These are phyloP conservation scores for Zea mays DNA, from an alignment of 176 grass and related monocot genomes.

Conservation along the genomic window DNA sequence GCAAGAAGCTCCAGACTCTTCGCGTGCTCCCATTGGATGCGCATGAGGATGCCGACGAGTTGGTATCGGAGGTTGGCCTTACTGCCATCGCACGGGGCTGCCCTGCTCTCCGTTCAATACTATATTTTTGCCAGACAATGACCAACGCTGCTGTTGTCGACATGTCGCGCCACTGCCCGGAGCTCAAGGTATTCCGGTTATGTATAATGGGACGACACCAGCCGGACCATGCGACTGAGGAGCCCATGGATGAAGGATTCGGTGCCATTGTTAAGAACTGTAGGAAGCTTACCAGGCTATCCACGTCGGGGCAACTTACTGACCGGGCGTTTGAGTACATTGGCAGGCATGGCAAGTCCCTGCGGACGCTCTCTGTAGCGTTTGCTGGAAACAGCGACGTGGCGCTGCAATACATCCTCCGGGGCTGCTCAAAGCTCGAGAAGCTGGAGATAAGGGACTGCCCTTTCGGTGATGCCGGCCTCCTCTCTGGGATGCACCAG, in stretches of 20 bases:
- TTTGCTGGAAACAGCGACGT: constrained; percentile 79
- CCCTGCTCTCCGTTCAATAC: constrained; percentile 59
- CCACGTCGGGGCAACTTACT: constrained; percentile 81
- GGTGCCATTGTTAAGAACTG: constrained; percentile 87
- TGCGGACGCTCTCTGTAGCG: constrained; percentile 84
- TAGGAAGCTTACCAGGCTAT: constrained; percentile 82
- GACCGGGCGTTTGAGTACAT: constrained; percentile 84
- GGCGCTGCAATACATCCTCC: constrained; percentile 66
- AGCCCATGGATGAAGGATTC: constrained; percentile 90
- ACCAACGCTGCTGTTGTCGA: constrained; percentile 73
- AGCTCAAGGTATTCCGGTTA: constrained; percentile 79
- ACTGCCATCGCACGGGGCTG: constrained; percentile 77
- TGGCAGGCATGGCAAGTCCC: constrained; percentile 69
- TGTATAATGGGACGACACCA: constrained; percentile 87
- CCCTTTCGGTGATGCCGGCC: constrained; percentile 74
- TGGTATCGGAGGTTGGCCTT: constrained; percentile 73
- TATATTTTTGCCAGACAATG: constrained; percentile 96
- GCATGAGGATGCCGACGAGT: constrained; percentile 73
- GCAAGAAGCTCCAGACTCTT: constrained; percentile 77
- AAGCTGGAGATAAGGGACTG: constrained; percentile 98
- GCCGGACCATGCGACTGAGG: constrained; percentile 60
- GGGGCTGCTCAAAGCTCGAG: constrained; percentile 80
- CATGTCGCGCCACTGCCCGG: constrained; percentile 77
- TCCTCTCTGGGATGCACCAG: constrained; percentile 74
- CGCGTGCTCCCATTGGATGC: constrained; percentile 71